Base-by-base conservation (phyloP, 108 stramenopile genomes). In the Nannochloropsis gaditana region DNA sequence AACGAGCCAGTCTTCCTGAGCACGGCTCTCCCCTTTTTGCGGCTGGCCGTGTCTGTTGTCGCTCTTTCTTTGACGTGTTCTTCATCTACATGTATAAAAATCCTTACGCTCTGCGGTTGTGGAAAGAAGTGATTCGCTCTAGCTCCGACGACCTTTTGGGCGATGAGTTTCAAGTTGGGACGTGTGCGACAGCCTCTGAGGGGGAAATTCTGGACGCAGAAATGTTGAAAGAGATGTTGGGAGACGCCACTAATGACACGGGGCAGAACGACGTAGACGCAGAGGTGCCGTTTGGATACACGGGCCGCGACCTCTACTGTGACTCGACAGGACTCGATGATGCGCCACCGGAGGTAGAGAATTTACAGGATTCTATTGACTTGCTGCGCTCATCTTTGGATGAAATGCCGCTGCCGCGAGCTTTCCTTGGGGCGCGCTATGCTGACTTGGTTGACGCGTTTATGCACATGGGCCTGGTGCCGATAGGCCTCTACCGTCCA, bases 181-280 rank as follows among this genome's bases (percentile, higher is more conserved):
- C 15, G 15, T 15, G 59, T 15, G n/a, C n/a, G 59, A 73, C 59
- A n/a, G 59, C n/a, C 2, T 15, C 59, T 15, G 59, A 73, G 59
- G n/a, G 15, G 59, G 59, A 8, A 4, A 4, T 73, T 6, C 19
- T n/a, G n/a, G 59, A 73, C n/a, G 4, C 59, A 73, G 59, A 73
- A 73, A 73, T 73, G n/a, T n/a, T 73, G 59, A n/a, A 73, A n/a
- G 59, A 73, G n/a, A 73, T 73, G 59, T 4, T 73, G 59, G 59
- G 59, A 15, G 5, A n/a, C 2, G 59, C n/a, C 15, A n/a, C 19
- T 15, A 2, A 6, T n/a, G 59, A 73, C 15, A n/a, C 19, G 59
- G 59, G n/a, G 59, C 19, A 73, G 59, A n/a, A n/a, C 2, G 59
- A 6, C 4, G 19, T 3, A 6, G 59, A n/a, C 15, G 59, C 59